Conservation (phyloP, 2,329 filamentous ascomycete species). For the Calycina marina region DNA sequence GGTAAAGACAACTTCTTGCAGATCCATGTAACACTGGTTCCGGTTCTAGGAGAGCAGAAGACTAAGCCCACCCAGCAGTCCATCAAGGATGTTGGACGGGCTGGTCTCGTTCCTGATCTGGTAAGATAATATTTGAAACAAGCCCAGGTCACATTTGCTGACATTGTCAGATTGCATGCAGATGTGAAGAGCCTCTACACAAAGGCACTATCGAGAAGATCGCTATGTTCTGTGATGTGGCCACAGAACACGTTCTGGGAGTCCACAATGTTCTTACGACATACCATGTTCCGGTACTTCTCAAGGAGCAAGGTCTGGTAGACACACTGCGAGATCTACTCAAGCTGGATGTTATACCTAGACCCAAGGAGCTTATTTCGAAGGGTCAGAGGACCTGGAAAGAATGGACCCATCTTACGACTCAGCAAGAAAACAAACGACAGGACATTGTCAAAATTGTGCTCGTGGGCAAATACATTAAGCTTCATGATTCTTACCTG, state of each 20-base stretch:
- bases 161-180: conserved; percentile 65
- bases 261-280: conserved; percentile 81
- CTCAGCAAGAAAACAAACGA: conserved; percentile 44
- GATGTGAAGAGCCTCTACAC: conserved; percentile 67
- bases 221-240: conserved; percentile 77
- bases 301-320: conserved; percentile 67
- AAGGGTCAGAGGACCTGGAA: conserved; percentile 61
- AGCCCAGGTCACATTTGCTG: conserved; percentile 6
- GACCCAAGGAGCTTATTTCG: conserved; percentile 37
- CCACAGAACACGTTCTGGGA: conserved; percentile 71
- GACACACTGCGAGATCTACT: conserved; percentile 50
- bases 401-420: conserved; percentile 61
- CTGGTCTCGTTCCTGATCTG: conserved; percentile 45
- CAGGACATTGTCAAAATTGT: conserved; percentile 64
- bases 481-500: conserved; percentile 74
- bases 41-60: conserved; percentile 67
- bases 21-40: conserved; percentile 82
- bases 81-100: conserved; percentile 44
- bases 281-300: conserved; percentile 89
- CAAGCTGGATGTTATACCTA: conserved; percentile 41
- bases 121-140: conserved; percentile 26
- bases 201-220: conserved; percentile 71
- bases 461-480: conserved; percentile 84
- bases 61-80: conserved; percentile 94
- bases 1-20: conserved; percentile 72